Conservation (phyloP, 805 yeast genomes). For the Candida lessepsii region DNA sequence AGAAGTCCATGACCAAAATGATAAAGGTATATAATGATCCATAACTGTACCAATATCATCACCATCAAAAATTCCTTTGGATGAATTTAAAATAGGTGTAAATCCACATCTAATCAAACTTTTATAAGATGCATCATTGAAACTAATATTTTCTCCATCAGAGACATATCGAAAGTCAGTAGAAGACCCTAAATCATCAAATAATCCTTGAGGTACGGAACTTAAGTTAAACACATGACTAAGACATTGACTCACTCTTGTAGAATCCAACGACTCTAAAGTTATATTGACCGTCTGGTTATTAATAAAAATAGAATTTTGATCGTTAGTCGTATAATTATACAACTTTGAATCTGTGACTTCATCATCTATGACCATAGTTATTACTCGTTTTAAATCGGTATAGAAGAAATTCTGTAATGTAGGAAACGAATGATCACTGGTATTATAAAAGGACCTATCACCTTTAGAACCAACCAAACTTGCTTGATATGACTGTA, state of each 20-base stretch:
- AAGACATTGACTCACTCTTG: slow-evolving; percentile 8
- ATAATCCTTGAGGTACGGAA: slow-evolving; percentile 5
- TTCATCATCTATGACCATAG: slow-evolving; percentile 24
- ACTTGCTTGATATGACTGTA: slow-evolving; percentile 13
- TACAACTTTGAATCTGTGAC: slow-evolving; percentile 21
- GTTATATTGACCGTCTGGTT: slow-evolving; percentile 8
- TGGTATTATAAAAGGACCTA: slow-evolving; percentile 21
- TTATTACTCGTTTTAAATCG: slow-evolving; percentile 28
- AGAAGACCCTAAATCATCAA: slow-evolving; percentile 16
- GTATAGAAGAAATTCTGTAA: slow-evolving; percentile 24
- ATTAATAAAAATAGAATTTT: slow-evolving; percentile 9
- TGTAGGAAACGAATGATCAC: slow-evolving; percentile 26
- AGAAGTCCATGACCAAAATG: slow-evolving; percentile 74
- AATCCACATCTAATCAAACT: slow-evolving; percentile 55
- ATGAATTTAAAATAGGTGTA: slow-evolving; percentile 57
- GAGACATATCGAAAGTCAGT: slow-evolving; percentile 28
- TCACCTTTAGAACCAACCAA: neutral
- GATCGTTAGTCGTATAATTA: slow-evolving; percentile 23
- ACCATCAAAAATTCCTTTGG: slow-evolving; percentile 12
- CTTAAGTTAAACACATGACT: slow-evolving; percentile 11
- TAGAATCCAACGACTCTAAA: slow-evolving; percentile 15
- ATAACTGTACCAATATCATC: slow-evolving; percentile 24
- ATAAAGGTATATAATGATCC: slow-evolving; percentile 25
- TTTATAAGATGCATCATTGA: slow-evolving; percentile 36
- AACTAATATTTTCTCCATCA: slow-evolving; percentile 38